A percentile compares a stretch with the other conserved stretches of the same genome.
phyloP scores from a whole-genome alignment of 2,329 filamentous ascomycete species.

The Fusarium nematophilum region DNA sequence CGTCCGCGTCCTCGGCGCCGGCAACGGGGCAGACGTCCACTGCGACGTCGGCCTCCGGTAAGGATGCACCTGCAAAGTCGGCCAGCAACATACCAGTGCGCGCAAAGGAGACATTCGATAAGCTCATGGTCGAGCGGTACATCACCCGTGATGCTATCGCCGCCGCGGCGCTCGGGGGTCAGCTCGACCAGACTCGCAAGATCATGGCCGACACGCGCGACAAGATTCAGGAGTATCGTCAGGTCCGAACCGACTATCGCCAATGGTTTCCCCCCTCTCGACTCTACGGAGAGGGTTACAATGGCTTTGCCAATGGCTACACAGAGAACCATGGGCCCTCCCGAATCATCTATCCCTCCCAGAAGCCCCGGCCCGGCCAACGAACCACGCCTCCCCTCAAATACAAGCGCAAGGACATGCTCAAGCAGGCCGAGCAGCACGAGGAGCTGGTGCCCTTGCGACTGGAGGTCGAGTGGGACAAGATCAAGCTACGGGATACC shows the following conservation, averaged over 20 bases:
- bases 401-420: constrained; percentile 82
- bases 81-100: constrained; percentile 55
- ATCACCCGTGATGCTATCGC: constrained; percentile 66
- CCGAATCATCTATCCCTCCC: constrained; percentile 81
- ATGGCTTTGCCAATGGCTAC: constrained; percentile 86
- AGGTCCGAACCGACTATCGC: constrained; percentile 66
- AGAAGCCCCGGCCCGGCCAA: constrained; percentile 81
- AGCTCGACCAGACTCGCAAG: constrained; percentile 65
- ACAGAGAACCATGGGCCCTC: constrained; percentile 78
- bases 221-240: constrained; percentile 77
- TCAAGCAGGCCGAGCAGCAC: constrained; percentile 86
- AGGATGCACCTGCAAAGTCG: constrained; percentile 40
- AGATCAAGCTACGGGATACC: constrained; percentile 93
- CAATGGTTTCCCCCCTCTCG: constrained; percentile 66
- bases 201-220: constrained; percentile 72
- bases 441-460: constrained; percentile 93
- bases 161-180: constrained; percentile 62
- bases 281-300: constrained; percentile 81
- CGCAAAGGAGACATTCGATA: constrained; percentile 67
- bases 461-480: constrained; percentile 94
- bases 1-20: constrained; percentile 50
- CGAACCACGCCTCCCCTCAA: constrained; percentile 79
- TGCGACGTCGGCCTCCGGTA: constrained; percentile 47
- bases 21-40: constrained; percentile 49
- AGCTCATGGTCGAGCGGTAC: constrained; percentile 65